phyloP scores from a whole-genome alignment of 225 moss, liverwort and hornwort species.

The Thuidium tamariscinum region DNA sequence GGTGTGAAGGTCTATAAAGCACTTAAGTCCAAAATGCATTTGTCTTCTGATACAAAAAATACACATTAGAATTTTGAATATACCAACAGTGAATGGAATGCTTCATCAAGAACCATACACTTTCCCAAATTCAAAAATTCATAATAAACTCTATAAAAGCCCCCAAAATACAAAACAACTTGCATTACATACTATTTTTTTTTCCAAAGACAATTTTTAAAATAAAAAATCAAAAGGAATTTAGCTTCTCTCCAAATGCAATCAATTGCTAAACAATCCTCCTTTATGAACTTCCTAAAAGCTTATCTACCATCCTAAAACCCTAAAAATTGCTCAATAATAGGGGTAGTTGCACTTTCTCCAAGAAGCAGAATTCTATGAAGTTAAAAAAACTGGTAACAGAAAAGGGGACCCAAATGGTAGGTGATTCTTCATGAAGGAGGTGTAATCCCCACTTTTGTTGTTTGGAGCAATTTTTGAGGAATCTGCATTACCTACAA shows the following conservation, averaged over 20 bases:
- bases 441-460: no score
- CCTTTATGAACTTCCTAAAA: background rate
- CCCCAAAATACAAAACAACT: background rate
- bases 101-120: rapidly evolving
- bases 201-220: background rate
- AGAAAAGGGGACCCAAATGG: no score
- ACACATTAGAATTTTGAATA: background rate
- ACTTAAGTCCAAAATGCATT: background rate
- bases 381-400: no score
- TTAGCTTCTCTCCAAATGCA: background rate
- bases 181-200: background rate
- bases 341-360: no score
- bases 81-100: rapidly evolving
- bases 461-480: no score
- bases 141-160: background rate
- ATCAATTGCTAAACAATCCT: rapidly evolving
- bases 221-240: background rate
- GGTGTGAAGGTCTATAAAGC: background rate
- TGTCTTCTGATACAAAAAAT: rapidly evolving
- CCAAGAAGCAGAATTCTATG: no score
- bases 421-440: no score
- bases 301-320: no score
- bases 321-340: no score
- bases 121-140: background rate
- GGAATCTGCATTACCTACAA: no score